A percentile compares a stretch with the other conserved stretches of the same genome.
These are phyloP conservation scores for Herpetomonas samuelpessoai DNA, from an alignment of 208 protist genomes.

Conservation along the genomic window DNA sequence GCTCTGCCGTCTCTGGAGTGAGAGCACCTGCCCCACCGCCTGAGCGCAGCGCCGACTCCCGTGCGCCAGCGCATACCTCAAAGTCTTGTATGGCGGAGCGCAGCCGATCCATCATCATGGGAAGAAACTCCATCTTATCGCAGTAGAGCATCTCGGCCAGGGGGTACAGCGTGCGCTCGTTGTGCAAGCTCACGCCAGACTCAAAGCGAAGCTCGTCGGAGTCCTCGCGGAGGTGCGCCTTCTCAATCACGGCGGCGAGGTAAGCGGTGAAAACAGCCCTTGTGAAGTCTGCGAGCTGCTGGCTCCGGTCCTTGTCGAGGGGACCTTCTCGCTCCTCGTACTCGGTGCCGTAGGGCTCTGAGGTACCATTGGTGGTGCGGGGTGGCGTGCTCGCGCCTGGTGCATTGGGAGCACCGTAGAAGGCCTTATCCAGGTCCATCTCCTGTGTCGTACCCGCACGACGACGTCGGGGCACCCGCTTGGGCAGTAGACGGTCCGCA, in stretches of 20 bases:
- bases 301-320: constrained; percentile 15
- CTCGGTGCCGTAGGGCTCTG: not conserved
- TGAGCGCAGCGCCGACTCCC: constrained; percentile 19
- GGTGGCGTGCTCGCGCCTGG: constrained; percentile 19
- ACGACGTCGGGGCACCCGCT: constrained; percentile 11
- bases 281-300: constrained; percentile 26
- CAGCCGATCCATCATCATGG: constrained; percentile 44
- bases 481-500: constrained; percentile 54
- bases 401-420: constrained; percentile 4
- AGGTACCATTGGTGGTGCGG: not conserved
- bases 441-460: constrained; percentile 4
- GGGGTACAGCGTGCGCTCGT: constrained; percentile 69
- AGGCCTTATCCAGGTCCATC: constrained; percentile 7
- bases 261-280: constrained; percentile 52
- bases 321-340: constrained; percentile 14
- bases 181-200: constrained; percentile 66
- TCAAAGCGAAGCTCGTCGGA: constrained; percentile 67
- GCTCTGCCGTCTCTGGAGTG: not conserved
- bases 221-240: constrained; percentile 65
- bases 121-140: constrained; percentile 52
- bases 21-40: constrained; percentile 3
- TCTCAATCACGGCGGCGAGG: constrained; percentile 65
- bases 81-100: constrained; percentile 58
- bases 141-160: constrained; percentile 82
- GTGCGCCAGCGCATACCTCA: constrained; percentile 45